Base-by-base conservation (phyloP, 805 yeast genomes). In the Saturnispora mendoncae region DNA sequence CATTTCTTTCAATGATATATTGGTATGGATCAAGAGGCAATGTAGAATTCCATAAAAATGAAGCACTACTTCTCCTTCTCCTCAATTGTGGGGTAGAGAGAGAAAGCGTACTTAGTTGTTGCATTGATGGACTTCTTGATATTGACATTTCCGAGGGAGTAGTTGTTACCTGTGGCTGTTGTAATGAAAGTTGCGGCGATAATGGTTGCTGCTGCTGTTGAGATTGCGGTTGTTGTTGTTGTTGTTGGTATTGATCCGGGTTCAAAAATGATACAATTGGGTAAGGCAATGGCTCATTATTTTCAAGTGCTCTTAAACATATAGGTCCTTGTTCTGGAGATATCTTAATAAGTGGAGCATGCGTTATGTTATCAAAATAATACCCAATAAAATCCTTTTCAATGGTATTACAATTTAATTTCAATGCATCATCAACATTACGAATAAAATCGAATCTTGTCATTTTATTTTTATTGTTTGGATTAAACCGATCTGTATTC, bases 401-500 rank as follows among this genome's bases (percentile, higher is more conserved):
- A 12, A 62, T 46, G 24, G 55, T 64, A 13, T 53, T 53, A 2
- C 42, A 42, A 30, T 56, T 47, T 44, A 49, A 47, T 36, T 54
- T 50, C 15, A 61, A 41, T 6, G 63, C 51, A 10, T 44, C 47
- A 13, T 46, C 34, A 20, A 58, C 44, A 40, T 58, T 74, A 33
- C 68, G 67, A 13, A 78, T 66, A 52, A 76, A 83, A 47, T 81
- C 87, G 4, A 64, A 57, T 51, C 71, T 77, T 8, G 76, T 60
- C 84, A 83, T 80, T 55, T 83, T 83, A 42, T 64, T 69, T 51
- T 72, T 76, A 58, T 81, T 81, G 54, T 72, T 77, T 15, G 70
- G 68, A 58, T 82, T 83, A 62, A 78, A 83, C 44, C 65, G 71
- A 53, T 82, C 92, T 0, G 92, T 83, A 53, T 83, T 90, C 25